Evolutionary conservation across 768 basidiomycete genomes (phyloP), one percentile per base, ranked within the genome.

Genomic region (Mycena amicta): DNA sequence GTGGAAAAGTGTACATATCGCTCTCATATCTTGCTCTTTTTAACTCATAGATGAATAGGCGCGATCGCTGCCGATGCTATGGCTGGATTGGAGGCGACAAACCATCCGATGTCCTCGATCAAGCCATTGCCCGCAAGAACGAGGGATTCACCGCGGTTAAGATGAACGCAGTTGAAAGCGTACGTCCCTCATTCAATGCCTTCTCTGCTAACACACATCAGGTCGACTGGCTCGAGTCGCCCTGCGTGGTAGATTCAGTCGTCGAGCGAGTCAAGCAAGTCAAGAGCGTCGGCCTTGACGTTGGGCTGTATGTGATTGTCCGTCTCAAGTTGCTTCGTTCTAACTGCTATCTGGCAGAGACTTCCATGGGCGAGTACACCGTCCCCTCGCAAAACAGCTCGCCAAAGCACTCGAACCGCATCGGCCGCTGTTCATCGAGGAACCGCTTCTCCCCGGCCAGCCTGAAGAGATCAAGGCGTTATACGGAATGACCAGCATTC

Each of bases 111-210:
- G 83, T 87, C 1, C 69, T 78, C 25, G 75, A 76, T 5, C 80
- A 80, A 55, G 87, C 88, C 1, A 70, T 75, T 50, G 71, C 70
- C 22, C 76, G 87, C 4, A 85, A 84, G 60, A 74, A 72, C 12
- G 83, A 89, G 67, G 86, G 87, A 2, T 89, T 90, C 69, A 83
- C 81, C 0, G 84, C 83, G 1, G 85, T 89, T 27, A 89, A 90
- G 74, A 89, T 88, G 87, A 89, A 89, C 66, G 87, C 78, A 3
- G 83, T 80, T 3, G 76, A 64, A 55, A 60, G 56, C 23, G 84
- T 82, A 37, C 26, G 25, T 55, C n/a, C 45, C 12, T 30, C 4
- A 15, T 1, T 8, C 6, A 6, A 8, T n/a, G 12, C 4, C 5
- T 25, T 30, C 18, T 0, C 20, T 5, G 43, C 66, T 39, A 57